A percentile compares a stretch with the other conserved stretches of the same genome.
Evolutionary conservation across 2,329 filamentous ascomycete genomes (phyloP).

Genomic region (Stemphylium beticola): DNA sequence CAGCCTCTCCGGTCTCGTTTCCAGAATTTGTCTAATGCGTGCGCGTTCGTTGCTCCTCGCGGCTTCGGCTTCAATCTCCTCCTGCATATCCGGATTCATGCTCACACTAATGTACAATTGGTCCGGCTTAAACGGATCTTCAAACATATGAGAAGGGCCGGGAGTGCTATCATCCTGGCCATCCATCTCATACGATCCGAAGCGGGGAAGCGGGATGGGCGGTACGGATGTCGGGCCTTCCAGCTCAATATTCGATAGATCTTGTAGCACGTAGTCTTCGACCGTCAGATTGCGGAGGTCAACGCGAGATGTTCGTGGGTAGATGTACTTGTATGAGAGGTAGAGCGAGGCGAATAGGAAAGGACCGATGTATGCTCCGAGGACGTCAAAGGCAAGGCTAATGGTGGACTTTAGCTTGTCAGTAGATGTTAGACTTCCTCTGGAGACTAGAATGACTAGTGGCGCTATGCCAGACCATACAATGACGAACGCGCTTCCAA

Average conservation of each 20-base stretch:
- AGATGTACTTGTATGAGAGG: constrained; percentile 28
- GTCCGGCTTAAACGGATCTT: constrained; percentile 3
- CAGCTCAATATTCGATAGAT: constrained; percentile 23
- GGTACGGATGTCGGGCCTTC: constrained; percentile 9
- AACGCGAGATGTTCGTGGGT: constrained; percentile 18
- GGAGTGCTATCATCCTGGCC: constrained; percentile 3
- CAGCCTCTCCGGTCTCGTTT: constrained; percentile 18
- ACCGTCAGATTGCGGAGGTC: constrained; percentile 26
- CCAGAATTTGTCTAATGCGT: constrained; percentile 18
- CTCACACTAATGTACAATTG: constrained; percentile 4
- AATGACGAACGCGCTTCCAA: constrained; percentile 30
- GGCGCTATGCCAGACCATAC: constrained; percentile 36
- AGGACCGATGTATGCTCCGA: constrained; percentile 34
- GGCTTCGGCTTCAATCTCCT: constrained; percentile 19
- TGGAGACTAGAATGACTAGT: constrained; percentile 30
- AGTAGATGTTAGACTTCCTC: constrained; percentile 14
- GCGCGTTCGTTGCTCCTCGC: constrained; percentile 17
- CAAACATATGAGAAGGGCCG: not conserved
- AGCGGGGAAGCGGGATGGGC: not conserved
- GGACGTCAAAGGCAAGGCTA: constrained; percentile 31
- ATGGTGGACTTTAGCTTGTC: constrained; percentile 15
- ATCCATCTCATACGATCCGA: constrained; percentile 17
- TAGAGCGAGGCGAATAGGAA: constrained; percentile 25
- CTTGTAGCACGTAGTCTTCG: constrained; percentile 25
- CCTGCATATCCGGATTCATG: constrained; percentile 13